Percentiles rank a stretch among this genome's conserved stretches.
These are phyloP conservation scores for Funneliformis mosseae DNA, from an alignment of 192 early-diverging fungal genomes.

Conservation along the genomic window DNA sequence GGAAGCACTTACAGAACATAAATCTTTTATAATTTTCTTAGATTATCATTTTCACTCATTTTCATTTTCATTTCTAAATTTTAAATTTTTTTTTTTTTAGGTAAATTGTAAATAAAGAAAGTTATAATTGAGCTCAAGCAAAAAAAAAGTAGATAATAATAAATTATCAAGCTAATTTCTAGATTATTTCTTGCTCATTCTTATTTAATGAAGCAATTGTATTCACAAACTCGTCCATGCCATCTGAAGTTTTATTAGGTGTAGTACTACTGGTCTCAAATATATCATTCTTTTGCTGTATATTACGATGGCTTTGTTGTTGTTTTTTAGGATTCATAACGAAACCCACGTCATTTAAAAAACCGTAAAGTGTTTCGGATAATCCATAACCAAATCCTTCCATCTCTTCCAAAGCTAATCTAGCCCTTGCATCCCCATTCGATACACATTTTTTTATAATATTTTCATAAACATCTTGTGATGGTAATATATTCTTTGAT, in stretches of 20 bases:
- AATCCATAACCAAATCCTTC: constrained; percentile 53
- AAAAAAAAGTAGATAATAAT: neutral
- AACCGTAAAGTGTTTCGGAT: neutral
- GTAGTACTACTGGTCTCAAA: too few species aligned
- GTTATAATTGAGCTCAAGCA: neutral
- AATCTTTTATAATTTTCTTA: too few species aligned
- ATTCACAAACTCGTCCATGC: neutral
- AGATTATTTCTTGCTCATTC: too few species aligned
- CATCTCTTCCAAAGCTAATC: constrained; percentile 66
- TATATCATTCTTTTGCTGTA: neutral
- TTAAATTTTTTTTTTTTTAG: neutral
- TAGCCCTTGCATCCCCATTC: constrained; percentile 62
- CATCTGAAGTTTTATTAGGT: neutral
- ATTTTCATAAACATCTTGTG: constrained; percentile 48
- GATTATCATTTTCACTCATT: neutral
- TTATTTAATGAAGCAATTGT: neutral
- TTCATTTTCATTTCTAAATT: neutral
- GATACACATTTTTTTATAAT: constrained; percentile 60
- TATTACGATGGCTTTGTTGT: neutral
- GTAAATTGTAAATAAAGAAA: neutral
- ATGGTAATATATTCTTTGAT: constrained; percentile 59
- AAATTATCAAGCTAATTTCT: too few species aligned
- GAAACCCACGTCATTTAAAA: neutral
- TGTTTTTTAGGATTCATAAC: neutral
- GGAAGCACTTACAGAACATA: too few species aligned